phyloP scores from a whole-genome alignment of 306 rosid genomes.

The Fragaria vesca region DNA sequence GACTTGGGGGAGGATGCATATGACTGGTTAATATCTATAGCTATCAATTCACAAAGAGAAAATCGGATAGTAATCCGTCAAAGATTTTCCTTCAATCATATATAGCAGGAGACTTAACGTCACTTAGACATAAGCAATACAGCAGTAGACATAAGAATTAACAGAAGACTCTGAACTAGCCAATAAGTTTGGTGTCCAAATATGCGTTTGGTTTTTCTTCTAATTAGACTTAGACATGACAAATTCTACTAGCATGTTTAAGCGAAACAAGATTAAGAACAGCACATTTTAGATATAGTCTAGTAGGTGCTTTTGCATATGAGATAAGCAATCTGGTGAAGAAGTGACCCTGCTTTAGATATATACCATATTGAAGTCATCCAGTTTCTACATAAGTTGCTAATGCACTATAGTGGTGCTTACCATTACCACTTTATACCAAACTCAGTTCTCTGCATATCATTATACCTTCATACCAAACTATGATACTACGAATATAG shows the following conservation, averaged over 20 bases:
- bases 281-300: neutral
- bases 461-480: conserved; percentile 10
- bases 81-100: neutral
- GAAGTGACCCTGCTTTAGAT: neutral
- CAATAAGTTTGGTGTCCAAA: neutral
- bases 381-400: neutral
- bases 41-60: neutral
- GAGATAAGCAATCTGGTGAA: conserved; percentile 1
- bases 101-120: neutral
- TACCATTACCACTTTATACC: neutral
- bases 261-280: neutral
- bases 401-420: neutral
- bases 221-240: neutral
- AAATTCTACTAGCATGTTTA: neutral
- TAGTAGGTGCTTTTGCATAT: neutral
- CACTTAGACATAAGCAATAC: neutral
- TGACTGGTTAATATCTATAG: neutral
- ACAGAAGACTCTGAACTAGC: neutral
- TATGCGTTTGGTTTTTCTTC: neutral
- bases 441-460: neutral
- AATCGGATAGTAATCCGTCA: neutral
- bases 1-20: neutral
- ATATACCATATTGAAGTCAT: neutral
- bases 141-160: neutral
- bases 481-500: conserved; percentile 9